Conservation (phyloP, 257 asterid species). For the Solanum virginianum region DNA sequence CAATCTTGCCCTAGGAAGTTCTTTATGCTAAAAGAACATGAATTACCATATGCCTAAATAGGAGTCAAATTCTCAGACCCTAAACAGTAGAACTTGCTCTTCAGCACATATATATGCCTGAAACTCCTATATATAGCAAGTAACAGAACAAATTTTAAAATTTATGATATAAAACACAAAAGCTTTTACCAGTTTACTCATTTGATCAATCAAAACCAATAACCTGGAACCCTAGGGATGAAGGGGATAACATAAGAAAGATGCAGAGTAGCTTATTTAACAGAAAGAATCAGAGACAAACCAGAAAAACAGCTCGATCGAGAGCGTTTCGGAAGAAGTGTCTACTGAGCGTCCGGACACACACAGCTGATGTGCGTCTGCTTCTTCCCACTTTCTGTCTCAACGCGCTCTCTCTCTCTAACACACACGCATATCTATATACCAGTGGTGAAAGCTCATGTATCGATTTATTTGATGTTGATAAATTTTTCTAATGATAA, state of each 20-base stretch:
- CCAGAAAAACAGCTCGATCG: neutral
- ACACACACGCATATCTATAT: too few species aligned
- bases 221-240: neutral
- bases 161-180: neutral
- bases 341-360: neutral
- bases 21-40: neutral
- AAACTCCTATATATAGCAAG: neutral
- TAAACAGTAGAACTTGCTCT: neutral
- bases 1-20: neutral
- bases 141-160: neutral
- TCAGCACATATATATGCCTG: neutral
- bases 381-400: neutral
- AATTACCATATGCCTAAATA: neutral
- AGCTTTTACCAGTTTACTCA: neutral
- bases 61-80: neutral
- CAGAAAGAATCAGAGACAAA: neutral
- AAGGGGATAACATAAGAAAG: neutral
- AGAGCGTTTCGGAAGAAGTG: neutral
- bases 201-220: neutral
- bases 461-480: too few species aligned
- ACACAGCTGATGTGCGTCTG: neutral
- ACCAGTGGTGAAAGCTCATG: too few species aligned
- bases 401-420: neutral
- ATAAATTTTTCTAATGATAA: too few species aligned
- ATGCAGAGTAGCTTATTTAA: neutral